Conservation (phyloP, 345 rosid genomes). For the Hibiscus mutabilis region DNA sequence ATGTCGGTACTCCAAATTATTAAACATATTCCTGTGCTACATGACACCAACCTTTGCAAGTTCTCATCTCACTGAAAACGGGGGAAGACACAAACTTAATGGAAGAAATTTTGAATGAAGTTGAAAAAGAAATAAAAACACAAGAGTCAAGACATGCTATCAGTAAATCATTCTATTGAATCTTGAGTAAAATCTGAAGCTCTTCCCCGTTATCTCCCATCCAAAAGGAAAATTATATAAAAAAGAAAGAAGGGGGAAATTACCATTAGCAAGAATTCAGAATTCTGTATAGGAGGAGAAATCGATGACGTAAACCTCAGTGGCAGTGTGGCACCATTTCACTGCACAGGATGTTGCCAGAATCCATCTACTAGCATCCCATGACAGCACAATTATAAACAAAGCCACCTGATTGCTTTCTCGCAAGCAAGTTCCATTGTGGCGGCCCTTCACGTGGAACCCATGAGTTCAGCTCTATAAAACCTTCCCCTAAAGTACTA, state of each 20-base stretch:
- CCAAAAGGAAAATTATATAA: conserved; percentile 29
- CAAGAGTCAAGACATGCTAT: conserved; percentile 38
- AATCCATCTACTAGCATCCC: conserved; percentile 2
- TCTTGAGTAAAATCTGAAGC: conserved; percentile 50
- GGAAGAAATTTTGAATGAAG: conserved; percentile 26
- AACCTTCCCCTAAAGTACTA: conserved; percentile 55
- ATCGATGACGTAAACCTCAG: conserved; percentile 34
- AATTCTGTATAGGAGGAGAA: conserved; percentile 32
- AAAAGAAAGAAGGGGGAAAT: conserved; percentile 32
- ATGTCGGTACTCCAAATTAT: conserved; percentile 40
- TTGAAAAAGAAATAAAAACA: conserved; percentile 20
- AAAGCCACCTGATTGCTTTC: conserved; percentile 67
- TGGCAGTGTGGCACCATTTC: conserved; percentile 22
- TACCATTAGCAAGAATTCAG: conserved; percentile 46
- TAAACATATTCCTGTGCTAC: conserved; percentile 46
- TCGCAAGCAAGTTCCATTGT: conserved; percentile 66
- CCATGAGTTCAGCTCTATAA: conserved; percentile 82
- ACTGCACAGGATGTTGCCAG: conserved; percentile 23
- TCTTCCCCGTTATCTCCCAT: conserved; percentile 34
- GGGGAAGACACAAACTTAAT: conserved; percentile 36
- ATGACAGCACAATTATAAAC: conserved; percentile 76
- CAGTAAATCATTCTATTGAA: conserved; percentile 38
- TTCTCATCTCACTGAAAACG: conserved; percentile 33
- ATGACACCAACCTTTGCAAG: conserved; percentile 31
- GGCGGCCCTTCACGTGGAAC: conserved; percentile 70